Conservation (phyloP, 2,329 filamentous ascomycete genomes). For the Penicillium sp. region DNA sequence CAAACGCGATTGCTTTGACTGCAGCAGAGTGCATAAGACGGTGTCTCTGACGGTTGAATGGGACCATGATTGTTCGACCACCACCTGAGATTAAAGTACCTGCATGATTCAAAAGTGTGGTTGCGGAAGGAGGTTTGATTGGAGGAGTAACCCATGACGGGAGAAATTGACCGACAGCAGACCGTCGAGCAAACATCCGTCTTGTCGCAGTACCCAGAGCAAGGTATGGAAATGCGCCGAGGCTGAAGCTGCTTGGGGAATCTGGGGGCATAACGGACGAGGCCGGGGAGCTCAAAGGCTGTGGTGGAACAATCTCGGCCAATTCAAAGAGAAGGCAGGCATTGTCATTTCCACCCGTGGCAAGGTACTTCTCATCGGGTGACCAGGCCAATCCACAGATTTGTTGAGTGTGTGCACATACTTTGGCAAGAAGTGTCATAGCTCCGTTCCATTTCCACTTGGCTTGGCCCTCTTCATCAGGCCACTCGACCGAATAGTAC, state of each 20-base stretch:
- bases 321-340: slow-evolving; percentile 77
- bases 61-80: slow-evolving; percentile 51
- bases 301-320: slow-evolving; percentile 50
- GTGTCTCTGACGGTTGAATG: slow-evolving; percentile 62
- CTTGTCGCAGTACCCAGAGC: slow-evolving; percentile 19
- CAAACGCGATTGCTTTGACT: slow-evolving; percentile 95
- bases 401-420: slow-evolving; percentile 80
- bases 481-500: slow-evolving; percentile 89
- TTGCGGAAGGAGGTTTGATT: slow-evolving; percentile 15
- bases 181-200: slow-evolving; percentile 25
- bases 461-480: slow-evolving; percentile 56
- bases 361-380: slow-evolving; percentile 70
- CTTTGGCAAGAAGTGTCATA: slow-evolving; percentile 73
- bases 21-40: slow-evolving; percentile 79
- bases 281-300: slow-evolving; percentile 11
- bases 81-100: slow-evolving; percentile 31
- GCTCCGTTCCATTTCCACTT: slow-evolving; percentile 73
- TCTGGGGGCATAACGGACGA: slow-evolving; percentile 8
- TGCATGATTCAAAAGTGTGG: slow-evolving; percentile 25
- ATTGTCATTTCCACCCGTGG: slow-evolving; percentile 92
- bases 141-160: slow-evolving; percentile 29
- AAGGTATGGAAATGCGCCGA: slow-evolving; percentile 25
- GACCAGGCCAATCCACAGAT: slow-evolving; percentile 94
- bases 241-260: slow-evolving; percentile 13
- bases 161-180: slow-evolving; percentile 26